phyloP scores from a whole-genome alignment of 2,329 filamentous ascomycete species.

The Phialocephala subalpina region DNA sequence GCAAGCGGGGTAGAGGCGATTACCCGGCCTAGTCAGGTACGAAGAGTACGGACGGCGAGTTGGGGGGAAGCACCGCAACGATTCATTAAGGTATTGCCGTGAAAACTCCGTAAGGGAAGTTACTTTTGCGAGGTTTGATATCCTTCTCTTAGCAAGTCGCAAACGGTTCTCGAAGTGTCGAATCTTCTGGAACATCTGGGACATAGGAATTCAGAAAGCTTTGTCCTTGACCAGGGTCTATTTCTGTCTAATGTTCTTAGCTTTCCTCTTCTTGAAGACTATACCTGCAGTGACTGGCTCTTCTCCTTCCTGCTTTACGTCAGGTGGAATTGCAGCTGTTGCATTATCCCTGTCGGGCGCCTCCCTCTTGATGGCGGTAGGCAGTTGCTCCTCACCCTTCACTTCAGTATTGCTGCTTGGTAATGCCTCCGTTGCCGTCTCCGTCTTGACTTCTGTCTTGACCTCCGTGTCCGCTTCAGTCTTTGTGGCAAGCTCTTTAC shows the following conservation, averaged over 20 bases:
- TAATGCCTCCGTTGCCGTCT: slow-evolving; percentile 11
- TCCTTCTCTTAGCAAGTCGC: too few species aligned
- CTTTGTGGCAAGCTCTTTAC: slow-evolving; percentile 35
- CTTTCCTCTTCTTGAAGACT: slow-evolving; percentile 83
- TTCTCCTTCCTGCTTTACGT: slow-evolving; percentile 41
- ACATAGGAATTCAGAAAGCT: neutral
- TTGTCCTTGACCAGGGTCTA: neutral
- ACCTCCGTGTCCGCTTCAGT: slow-evolving; percentile 31
- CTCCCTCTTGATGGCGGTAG: slow-evolving; percentile 37
- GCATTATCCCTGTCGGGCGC: slow-evolving; percentile 45
- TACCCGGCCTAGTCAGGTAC: slow-evolving; percentile 9
- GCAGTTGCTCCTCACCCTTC: slow-evolving; percentile 4
- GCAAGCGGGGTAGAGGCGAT: slow-evolving; percentile 8
- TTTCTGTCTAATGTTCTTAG: slow-evolving; percentile 69
- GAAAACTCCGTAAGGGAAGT: neutral
- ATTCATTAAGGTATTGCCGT: neutral
- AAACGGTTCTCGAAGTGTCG: too few species aligned
- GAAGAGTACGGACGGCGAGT: neutral
- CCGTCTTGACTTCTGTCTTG: slow-evolving; percentile 33
- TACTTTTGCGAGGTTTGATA: neutral
- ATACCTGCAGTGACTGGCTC: slow-evolving; percentile 53
- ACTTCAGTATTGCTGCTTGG: slow-evolving; percentile 1
- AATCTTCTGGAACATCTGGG: too few species aligned
- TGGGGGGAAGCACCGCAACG: neutral
- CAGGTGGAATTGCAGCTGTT: slow-evolving; percentile 35